Evolutionary conservation across 1,284 basidiomycete genomes (phyloP).

Genomic region (Papiliotrema fonsecae): DNA sequence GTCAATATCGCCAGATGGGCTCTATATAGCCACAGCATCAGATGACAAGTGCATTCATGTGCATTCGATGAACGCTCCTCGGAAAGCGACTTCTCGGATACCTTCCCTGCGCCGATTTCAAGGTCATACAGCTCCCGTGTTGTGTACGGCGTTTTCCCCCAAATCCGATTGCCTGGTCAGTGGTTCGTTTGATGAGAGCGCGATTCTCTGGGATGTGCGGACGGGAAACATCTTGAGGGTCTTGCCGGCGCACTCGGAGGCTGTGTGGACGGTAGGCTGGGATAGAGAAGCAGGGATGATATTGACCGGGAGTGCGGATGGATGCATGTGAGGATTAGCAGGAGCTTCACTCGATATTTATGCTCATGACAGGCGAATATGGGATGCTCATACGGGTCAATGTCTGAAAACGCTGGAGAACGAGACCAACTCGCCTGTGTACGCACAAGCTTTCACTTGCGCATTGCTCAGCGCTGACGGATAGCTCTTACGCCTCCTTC

Average conservation of each 20-base stretch:
- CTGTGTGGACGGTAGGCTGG: constrained; percentile 88
- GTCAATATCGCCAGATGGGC: constrained; percentile 75
- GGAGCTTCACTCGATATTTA: not conserved
- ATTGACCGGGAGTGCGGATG: constrained; percentile 91
- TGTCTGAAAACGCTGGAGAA: constrained; percentile 96
- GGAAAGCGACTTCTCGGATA: not conserved
- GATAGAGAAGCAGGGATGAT: constrained; percentile 92
- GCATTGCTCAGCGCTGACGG: not conserved
- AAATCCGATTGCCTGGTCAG: constrained; percentile 82
- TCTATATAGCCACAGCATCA: constrained; percentile 79
- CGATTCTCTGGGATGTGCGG: constrained; percentile 91
- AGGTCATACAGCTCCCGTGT: constrained; percentile 90
- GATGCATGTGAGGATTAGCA: constrained; percentile 64
- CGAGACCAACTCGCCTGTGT: constrained; percentile 91
- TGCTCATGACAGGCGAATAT: constrained; percentile 67
- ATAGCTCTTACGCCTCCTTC: constrained; percentile 55
- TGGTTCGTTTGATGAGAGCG: constrained; percentile 90
- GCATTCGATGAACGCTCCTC: constrained; percentile 37
- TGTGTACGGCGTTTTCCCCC: constrained; percentile 87
- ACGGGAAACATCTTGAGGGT: constrained; percentile 72
- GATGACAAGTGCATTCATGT: constrained; percentile 82
- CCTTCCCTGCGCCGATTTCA: constrained; percentile 54
- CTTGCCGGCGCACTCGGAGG: constrained; percentile 92
- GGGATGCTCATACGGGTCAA: constrained; percentile 94
- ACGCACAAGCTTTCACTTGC: constrained; percentile 21